Evolutionary conservation across 2,329 filamentous ascomycete species (phyloP), one percentile per base, ranked within the genome.

Genomic region (Ploettnerulaceae sp.): DNA sequence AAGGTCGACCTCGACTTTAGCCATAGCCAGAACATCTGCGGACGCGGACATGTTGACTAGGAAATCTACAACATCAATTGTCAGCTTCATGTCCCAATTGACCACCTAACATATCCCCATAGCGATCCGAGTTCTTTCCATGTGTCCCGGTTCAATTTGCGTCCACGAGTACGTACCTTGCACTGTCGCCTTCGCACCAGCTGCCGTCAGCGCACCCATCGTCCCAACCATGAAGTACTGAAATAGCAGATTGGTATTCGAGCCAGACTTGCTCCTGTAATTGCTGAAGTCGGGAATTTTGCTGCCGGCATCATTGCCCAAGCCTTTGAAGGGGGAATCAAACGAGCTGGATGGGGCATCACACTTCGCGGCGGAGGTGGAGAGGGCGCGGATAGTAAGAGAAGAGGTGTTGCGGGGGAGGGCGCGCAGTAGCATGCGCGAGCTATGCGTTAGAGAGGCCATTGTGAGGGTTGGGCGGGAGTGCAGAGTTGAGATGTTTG

Each of bases 41-140:
- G 93, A 98, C 55, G 93, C 93, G 64, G 91, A 94, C 94, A 98
- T 97, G 82, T 96, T 98, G 76, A 95, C 89, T 57, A 98, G 80
- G 81, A 98, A 98, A 75, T 98, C 93, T 98, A 71, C 22, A 49
- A 33, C 37, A 33, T 28, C 36, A 44, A 42, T 40, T 25, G 46
- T 61, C 47, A 62, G 54, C 47, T n/a, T 39, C 43, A 12, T 14
- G 39, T 52, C 41, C 48, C 51, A 58, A 58, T 57, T 49, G 42
- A 38, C n/a, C 34, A 9, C 11, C 5, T 28, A 34, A 15, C 37
- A 25, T 43, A 40, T 17, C 31, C 15, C 37, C 32, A 39, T 31
- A 25, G 9, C 21, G 14, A 6, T 14, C 26, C 26, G 8, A 21
- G 29, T 12, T 32, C 20, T 14, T 33, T 21, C 29, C 14, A 28